Conservation (phyloP, 139 green algal genomes). For the Micractinium conductrix region DNA sequence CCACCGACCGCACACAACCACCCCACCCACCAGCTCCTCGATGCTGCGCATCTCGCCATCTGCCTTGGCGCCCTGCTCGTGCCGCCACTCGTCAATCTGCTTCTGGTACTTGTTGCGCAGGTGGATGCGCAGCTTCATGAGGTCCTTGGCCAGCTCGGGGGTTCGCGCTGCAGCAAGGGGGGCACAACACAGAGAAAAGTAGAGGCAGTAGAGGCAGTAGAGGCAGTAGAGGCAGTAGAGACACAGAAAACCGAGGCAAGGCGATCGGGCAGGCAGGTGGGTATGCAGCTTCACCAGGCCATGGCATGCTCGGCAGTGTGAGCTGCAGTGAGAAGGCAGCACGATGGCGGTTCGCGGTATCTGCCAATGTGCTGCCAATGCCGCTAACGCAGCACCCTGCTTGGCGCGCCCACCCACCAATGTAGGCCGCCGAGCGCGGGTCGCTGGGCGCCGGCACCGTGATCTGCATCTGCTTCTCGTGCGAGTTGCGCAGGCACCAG, state of each 20-base stretch:
- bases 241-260: no score
- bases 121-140: constrained; percentile 47
- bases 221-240: no score
- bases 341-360: no score
- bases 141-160: constrained; percentile 27
- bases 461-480: constrained; percentile 29
- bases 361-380: no score
- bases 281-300: not conserved
- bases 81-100: constrained; percentile 26
- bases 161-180: not conserved
- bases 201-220: no score
- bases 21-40: constrained; percentile 9
- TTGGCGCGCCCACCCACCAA: constrained; percentile 2
- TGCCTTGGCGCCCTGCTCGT: constrained; percentile 11
- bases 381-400: no score
- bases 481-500: constrained; percentile 60
- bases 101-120: constrained; percentile 42
- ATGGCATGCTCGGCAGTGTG: no score
- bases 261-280: not conserved
- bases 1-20: not conserved
- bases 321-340: no score
- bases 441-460: constrained; percentile 28
- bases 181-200: not conserved
- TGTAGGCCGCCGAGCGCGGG: constrained; percentile 9
- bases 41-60: constrained; percentile 37